Evolutionary conservation across 768 basidiomycete genomes (phyloP), one percentile per base, ranked within the genome.

Genomic region (Mycena capillaripes): DNA sequence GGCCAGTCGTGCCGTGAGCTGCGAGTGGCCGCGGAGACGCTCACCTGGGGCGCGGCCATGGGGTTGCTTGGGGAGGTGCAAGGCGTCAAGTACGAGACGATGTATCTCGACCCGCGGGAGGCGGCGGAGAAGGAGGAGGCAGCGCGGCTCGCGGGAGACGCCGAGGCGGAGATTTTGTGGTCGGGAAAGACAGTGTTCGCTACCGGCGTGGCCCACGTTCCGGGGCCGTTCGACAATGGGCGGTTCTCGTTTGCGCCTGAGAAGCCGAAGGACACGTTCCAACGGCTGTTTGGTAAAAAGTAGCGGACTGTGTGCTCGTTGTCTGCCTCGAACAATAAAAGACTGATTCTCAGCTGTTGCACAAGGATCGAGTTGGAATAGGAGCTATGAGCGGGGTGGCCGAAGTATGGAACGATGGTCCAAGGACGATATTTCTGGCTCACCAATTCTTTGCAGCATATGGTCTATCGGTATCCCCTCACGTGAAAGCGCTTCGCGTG

Each of bases 221-320:
- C 14, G 27, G 60, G 60, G 6, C 60, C 60, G 17, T 27, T 29
- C 30, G 60, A 62, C 29, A 62, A 62, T 32, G 60, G 17, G 10
- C 60, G 40, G 42, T 62, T 62, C 29, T 44, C 60, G n/a, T 62
- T 62, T 21, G 46, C 40, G 2, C 60, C 60, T 9, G 60, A 62
- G 30, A 62, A 10, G 3, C 29, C 36, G 42, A 27, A 32, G 42
- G 42, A 62, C 42, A 62, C 60, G 10, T 23, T 62, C 3, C 60
- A 48, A 40, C 60, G 60, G 19, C n/a, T 62, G 8, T 30, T 46
- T 27, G 60, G 60, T 8, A 42, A 36, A 21, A 59, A 59, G 58
- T 27, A 44, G 44, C n/a, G n/a, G n/a, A n/a, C n/a, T n/a, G n/a
- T n/a, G n/a, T n/a, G n/a, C n/a, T n/a, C n/a, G n/a, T n/a, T n/a